Evolutionary conservation across 2,329 filamentous ascomycete genomes (phyloP), one percentile per base, ranked within the genome.

Genomic region (Penicillium sp.): DNA sequence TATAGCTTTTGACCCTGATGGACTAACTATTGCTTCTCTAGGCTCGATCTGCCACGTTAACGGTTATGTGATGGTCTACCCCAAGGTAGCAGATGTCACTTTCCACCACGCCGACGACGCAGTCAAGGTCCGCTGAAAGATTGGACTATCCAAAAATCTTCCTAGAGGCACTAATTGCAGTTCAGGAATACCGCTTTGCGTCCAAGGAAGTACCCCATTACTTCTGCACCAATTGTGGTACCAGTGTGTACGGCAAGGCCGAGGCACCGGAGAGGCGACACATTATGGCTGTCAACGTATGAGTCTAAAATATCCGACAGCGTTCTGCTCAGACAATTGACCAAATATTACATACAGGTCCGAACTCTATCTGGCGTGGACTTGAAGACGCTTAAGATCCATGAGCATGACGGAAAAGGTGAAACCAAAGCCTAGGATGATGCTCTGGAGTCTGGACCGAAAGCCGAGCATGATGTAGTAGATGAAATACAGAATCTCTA

Each of bases 151-250:
- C 22, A 22, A 4, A 4, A 50, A 10, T 10, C 14, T 18, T 39
- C 19, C 1, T 31, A 31, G 9, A 31, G 31, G 31, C 14, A 43
- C 50, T 54, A 37, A 54, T 36, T 3, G 7, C 41, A 3, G 6
- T 22, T 46, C n/a, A 69, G 66, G 64, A 58, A 27, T 74, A 74
- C 44, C 66, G 53, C 14, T 74, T 71, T 50, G 68, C 64, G 6
- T 58, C 66, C 2, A 61, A 68, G 37, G 61, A 58, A 11, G 67
- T 68, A 27, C 67, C 65, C 2, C 70, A 74, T 44, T 68, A 65
- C 6, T 74, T 74, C 50, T 74, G 72, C 60, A 55, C 59, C 6
- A 69, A 61, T 7, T 74, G 73, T 41, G 72, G 72, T 3, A 69
- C 70, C 1, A 71, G 67, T 47, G 60, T 74, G 33, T 70, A 66